These are phyloP conservation scores for Aspergillus taichungensis DNA, from an alignment of 495 filamentous ascomycete genomes.

Conservation along the genomic window DNA sequence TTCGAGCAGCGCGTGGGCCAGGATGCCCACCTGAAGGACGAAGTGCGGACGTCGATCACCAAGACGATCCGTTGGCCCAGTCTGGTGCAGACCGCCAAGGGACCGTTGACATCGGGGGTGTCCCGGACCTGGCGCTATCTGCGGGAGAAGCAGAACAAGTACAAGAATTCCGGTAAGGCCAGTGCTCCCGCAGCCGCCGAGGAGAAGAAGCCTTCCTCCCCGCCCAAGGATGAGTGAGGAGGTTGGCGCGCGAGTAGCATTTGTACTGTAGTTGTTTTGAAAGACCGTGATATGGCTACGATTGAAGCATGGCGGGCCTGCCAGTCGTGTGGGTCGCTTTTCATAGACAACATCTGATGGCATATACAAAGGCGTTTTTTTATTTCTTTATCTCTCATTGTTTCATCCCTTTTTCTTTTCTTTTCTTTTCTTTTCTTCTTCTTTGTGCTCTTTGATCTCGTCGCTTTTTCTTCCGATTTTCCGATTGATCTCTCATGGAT, in stretches of 20 bases:
- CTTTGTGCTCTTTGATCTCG: too few relatives aligned
- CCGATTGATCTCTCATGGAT: too few relatives aligned
- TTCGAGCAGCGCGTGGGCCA: slow-evolving; percentile 83
- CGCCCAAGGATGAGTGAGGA: slow-evolving; percentile 17
- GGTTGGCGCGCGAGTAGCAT: neutral
- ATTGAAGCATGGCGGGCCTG: neutral
- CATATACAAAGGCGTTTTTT: slow-evolving; percentile 12
- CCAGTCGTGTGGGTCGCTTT: too few relatives aligned
- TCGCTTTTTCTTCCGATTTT: too few relatives aligned
- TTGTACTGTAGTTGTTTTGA: neutral
- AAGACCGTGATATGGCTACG: neutral
- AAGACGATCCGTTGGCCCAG: slow-evolving; percentile 88
- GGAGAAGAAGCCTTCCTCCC: slow-evolving; percentile 5
- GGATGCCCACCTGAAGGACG: slow-evolving; percentile 52
- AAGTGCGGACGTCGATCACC: slow-evolving; percentile 65
- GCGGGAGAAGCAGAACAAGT: slow-evolving; percentile 73
- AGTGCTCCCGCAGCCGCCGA: neutral
- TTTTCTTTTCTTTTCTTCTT: neutral
- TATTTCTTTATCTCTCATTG: neutral
- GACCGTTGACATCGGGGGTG: slow-evolving; percentile 65
- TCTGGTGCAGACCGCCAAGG: slow-evolving; percentile 75
- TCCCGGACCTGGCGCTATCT: slow-evolving; percentile 63
- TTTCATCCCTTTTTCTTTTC: too few relatives aligned
- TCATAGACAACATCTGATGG: slow-evolving; percentile 1
- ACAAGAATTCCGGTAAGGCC: slow-evolving; percentile 25